These are phyloP conservation scores for Syzygium aqueum DNA, from an alignment of 345 rosid species.

Conservation along the genomic window DNA sequence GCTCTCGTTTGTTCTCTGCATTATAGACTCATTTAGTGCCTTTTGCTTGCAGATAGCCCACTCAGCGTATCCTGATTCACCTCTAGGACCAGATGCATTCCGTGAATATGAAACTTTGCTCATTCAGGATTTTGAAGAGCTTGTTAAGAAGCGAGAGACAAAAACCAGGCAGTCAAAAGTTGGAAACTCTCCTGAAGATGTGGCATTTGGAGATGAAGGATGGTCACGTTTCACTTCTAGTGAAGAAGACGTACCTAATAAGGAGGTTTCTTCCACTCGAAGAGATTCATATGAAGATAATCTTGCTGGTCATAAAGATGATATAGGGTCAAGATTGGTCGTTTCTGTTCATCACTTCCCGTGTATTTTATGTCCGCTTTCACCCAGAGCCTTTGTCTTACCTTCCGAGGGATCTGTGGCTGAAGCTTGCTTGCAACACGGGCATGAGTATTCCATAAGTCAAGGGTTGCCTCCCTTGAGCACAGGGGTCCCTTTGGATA, in stretches of 20 bases:
- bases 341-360: slow-evolving; percentile 88
- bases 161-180: slow-evolving; percentile 20
- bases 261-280: slow-evolving; percentile 32
- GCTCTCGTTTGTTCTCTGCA: background rate
- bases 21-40: background rate
- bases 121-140: slow-evolving; percentile 91
- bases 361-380: slow-evolving; percentile 72
- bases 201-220: slow-evolving; percentile 41
- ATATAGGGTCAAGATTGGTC: slow-evolving; percentile 30
- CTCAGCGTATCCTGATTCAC: slow-evolving; percentile 76
- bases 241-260: slow-evolving; percentile 34
- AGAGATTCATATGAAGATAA: slow-evolving; percentile 15
- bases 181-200: slow-evolving; percentile 10
- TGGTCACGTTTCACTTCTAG: slow-evolving; percentile 45
- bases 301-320: slow-evolving; percentile 18
- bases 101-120: slow-evolving; percentile 81
- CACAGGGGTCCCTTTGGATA: slow-evolving; percentile 47
- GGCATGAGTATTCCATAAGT: slow-evolving; percentile 73
- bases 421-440: slow-evolving; percentile 63
- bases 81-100: slow-evolving; percentile 91
- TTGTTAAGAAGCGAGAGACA: slow-evolving; percentile 32
- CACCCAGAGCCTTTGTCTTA: slow-evolving; percentile 80
- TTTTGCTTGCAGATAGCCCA: slow-evolving; percentile 56
- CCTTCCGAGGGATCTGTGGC: slow-evolving; percentile 94
- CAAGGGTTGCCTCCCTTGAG: slow-evolving; percentile 81